A percentile compares a stretch with the other conserved stretches of the same genome.
phyloP scores from a whole-genome alignment of 2,329 filamentous ascomycete genomes.

The Claviceps quebecensis region DNA sequence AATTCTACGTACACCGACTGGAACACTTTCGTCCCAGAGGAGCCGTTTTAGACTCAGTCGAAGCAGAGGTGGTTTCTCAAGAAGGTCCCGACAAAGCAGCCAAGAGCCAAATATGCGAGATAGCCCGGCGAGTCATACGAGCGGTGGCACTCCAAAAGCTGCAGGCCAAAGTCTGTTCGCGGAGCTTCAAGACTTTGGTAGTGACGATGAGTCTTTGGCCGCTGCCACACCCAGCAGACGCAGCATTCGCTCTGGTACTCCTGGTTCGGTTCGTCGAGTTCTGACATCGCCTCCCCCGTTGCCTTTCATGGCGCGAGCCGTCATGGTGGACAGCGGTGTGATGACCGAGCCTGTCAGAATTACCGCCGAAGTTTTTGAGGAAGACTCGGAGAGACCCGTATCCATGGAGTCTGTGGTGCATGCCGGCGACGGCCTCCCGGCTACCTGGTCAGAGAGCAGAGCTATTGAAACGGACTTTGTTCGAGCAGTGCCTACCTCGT shows the following conservation, averaged over 20 bases:
- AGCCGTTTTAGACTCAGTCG: conserved; percentile 61
- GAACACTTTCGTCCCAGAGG: conserved; percentile 47
- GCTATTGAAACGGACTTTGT: conserved; percentile 16
- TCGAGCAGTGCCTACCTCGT: conserved; percentile 32
- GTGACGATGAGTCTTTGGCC: conserved; percentile 58
- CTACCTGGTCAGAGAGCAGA: conserved; percentile 14
- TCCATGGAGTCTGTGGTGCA: conserved; percentile 29
- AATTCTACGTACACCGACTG: conserved; percentile 46
- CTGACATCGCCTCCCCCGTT: conserved; percentile 33
- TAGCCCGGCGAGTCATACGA: conserved; percentile 44
- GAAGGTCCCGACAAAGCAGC: conserved; percentile 47
- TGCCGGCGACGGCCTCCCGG: conserved; percentile 11
- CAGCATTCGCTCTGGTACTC: conserved; percentile 32
- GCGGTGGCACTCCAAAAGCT: conserved; percentile 36
- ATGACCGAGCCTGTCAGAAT: conserved; percentile 46
- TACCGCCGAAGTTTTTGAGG: conserved; percentile 7
- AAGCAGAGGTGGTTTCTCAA: conserved; percentile 42
- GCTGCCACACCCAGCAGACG: conserved; percentile 41
- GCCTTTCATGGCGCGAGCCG: conserved; percentile 34
- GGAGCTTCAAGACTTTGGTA: conserved; percentile 70
- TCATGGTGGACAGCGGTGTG: conserved; percentile 46
- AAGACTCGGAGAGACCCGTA: conserved; percentile 17
- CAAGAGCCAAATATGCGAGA: conserved; percentile 43
- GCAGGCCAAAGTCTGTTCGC: conserved; percentile 73
- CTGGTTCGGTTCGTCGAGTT: conserved; percentile 30